A percentile compares a stretch with the other conserved stretches of the same genome.
These are phyloP conservation scores for Solanum neorickii DNA, from an alignment of 257 asterid species.

Conservation along the genomic window DNA sequence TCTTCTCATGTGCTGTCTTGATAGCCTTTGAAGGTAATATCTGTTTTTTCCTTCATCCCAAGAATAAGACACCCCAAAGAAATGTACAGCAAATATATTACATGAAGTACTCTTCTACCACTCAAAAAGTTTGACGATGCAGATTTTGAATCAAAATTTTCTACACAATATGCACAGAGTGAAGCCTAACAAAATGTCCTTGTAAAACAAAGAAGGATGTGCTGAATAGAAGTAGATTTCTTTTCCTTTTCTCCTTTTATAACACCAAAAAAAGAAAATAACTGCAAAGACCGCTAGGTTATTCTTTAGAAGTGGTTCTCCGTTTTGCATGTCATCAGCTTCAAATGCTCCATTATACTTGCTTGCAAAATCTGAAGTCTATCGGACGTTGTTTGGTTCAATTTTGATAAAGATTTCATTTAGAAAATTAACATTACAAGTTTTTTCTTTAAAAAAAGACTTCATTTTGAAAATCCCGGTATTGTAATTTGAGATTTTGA, in stretches of 20 bases:
- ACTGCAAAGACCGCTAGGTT: not conserved
- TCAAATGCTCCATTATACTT: not conserved
- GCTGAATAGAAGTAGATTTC: not conserved
- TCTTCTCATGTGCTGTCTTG: not conserved
- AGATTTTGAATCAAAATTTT: not conserved
- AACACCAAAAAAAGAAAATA: slow-evolving; percentile 1
- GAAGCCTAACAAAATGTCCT: not conserved
- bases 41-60: not conserved
- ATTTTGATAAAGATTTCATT: not conserved
- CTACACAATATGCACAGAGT: not conserved
- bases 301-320: not conserved
- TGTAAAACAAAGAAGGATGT: not conserved
- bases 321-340: not conserved
- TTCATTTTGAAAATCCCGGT: not conserved
- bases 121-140: not conserved
- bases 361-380: not conserved
- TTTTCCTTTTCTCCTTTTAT: not conserved
- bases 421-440: not conserved
- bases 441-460: not conserved
- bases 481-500: not conserved
- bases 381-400: not conserved
- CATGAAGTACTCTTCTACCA: not conserved
- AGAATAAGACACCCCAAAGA: not conserved
- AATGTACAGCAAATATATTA: not conserved
- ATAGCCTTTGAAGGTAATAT: not conserved